These are phyloP conservation scores for Pseudogymnoascus sp. DNA, from an alignment of 2,329 filamentous ascomycete genomes.

Conservation along the genomic window DNA sequence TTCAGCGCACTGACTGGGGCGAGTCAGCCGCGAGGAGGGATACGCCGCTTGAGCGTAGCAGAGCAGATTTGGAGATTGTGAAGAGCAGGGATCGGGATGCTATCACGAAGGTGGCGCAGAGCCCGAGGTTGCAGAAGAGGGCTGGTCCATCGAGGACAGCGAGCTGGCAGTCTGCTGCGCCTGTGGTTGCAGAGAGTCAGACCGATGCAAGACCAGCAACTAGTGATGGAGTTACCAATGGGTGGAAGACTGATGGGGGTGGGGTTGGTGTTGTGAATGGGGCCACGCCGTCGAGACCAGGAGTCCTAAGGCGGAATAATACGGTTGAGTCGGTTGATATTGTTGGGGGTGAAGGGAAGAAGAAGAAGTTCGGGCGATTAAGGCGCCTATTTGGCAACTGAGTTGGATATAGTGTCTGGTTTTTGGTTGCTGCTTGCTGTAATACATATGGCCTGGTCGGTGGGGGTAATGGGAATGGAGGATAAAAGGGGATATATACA, in stretches of 20 bases:
- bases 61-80: slow-evolving; percentile 38
- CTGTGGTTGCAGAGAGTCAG: not conserved
- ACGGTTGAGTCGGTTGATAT: not conserved
- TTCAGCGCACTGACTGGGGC: slow-evolving; percentile 41
- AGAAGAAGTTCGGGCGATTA: slow-evolving; percentile 1
- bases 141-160: not conserved
- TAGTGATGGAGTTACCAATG: not conserved
- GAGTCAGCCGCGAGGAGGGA: slow-evolving; percentile 56
- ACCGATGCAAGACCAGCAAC: not conserved
- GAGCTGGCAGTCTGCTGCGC: not conserved
- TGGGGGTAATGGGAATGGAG: not conserved
- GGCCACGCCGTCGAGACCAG: not conserved
- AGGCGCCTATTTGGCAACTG: not conserved
- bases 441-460: not conserved
- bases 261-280: not conserved
- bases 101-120: not conserved
- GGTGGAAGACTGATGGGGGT: not conserved
- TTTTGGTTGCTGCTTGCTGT: slow-evolving; percentile 2
- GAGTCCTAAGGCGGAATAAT: not conserved
- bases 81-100: not conserved
- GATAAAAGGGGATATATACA: not conserved
- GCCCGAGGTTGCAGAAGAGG: slow-evolving; percentile 1
- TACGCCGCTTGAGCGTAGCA: slow-evolving; percentile 51
- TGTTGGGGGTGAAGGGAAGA: not conserved
- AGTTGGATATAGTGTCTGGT: slow-evolving; percentile 1